A percentile compares a stretch with the other conserved stretches of the same genome.
Conservation (phyloP, 2,329 filamentous ascomycete species). For the Acrodontium crateriforme region DNA sequence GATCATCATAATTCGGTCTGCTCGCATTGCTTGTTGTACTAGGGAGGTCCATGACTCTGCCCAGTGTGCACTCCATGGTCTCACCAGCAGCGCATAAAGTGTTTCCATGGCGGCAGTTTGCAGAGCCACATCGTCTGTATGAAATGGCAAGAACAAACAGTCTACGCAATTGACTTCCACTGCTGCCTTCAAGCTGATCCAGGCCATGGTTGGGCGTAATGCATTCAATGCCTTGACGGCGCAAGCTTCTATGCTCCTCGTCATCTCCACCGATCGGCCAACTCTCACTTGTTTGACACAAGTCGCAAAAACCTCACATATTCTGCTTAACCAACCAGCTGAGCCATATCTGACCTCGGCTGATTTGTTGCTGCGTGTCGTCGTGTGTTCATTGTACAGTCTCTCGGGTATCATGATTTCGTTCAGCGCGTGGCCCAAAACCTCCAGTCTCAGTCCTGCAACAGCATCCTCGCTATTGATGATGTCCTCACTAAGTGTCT, state of each 20-base stretch:
- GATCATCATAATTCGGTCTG: conserved; percentile 18
- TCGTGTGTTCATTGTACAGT: conserved; percentile 53
- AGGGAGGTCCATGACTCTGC: conserved; percentile 33
- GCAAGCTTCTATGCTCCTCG: conserved; percentile 36
- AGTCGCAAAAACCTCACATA: conserved; percentile 58
- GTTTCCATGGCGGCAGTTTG: conserved; percentile 48
- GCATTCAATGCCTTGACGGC: conserved; percentile 65
- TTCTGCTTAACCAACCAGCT: conserved; percentile 76
- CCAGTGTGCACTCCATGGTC: conserved; percentile 51
- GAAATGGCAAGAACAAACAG: conserved; percentile 57
- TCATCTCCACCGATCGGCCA: conserved; percentile 45
- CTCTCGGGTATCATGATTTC: conserved; percentile 78
- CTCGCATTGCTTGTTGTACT: conserved; percentile 14
- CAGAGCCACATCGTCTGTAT: conserved; percentile 54
- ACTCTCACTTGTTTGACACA: conserved; percentile 42
- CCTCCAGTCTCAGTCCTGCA: conserved; percentile 66
- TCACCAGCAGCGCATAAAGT: conserved; percentile 25
- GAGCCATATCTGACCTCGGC: conserved; percentile 60
- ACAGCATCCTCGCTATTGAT: conserved; percentile 79
- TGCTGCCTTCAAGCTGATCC: conserved; percentile 77
- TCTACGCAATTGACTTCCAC: conserved; percentile 55
- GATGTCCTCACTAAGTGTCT: conserved; percentile 85
- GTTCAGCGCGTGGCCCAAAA: conserved; percentile 77
- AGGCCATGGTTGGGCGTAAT: conserved; percentile 65
- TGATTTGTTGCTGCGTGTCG: conserved; percentile 51